phyloP scores from a whole-genome alignment of 2,329 filamentous ascomycete species.

The Claviceps digitariae region DNA sequence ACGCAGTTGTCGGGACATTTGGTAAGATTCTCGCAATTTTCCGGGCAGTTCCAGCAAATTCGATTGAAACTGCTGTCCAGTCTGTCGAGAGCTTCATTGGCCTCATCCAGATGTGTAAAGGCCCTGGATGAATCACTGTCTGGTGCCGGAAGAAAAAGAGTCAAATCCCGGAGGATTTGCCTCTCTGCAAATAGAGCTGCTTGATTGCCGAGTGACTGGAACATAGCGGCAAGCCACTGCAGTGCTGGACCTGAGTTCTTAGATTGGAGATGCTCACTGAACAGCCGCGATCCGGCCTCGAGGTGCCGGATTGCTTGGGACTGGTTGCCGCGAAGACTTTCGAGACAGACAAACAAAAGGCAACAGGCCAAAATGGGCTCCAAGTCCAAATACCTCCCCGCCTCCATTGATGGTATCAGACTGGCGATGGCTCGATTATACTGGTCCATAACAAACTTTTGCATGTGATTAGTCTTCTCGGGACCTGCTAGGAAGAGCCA shows the following conservation, averaged over 20 bases:
- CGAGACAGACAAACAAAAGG: constrained; percentile 1
- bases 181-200: constrained; percentile 1
- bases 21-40: background rate
- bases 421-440: constrained; percentile 1
- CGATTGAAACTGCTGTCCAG: constrained; percentile 2
- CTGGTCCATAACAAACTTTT: background rate
- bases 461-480: background rate
- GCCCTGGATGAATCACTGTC: background rate
- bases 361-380: constrained; percentile 1
- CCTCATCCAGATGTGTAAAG: constrained; percentile 1
- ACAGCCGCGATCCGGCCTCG: constrained; percentile 1
- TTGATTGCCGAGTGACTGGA: constrained; percentile 3
- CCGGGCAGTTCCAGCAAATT: background rate
- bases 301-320: constrained; percentile 2
- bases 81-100: constrained; percentile 1
- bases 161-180: background rate
- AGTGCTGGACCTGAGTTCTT: background rate
- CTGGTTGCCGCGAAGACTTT: constrained; percentile 3
- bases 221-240: constrained; percentile 3
- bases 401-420: background rate
- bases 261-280: background rate
- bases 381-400: background rate
- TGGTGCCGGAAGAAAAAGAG: background rate
- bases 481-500: background rate
- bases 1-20: background rate